A percentile compares a stretch with the other conserved stretches of the same genome.
Evolutionary conservation across 768 basidiomycete genomes (phyloP).

Genomic region (Tylopilus sp.): DNA sequence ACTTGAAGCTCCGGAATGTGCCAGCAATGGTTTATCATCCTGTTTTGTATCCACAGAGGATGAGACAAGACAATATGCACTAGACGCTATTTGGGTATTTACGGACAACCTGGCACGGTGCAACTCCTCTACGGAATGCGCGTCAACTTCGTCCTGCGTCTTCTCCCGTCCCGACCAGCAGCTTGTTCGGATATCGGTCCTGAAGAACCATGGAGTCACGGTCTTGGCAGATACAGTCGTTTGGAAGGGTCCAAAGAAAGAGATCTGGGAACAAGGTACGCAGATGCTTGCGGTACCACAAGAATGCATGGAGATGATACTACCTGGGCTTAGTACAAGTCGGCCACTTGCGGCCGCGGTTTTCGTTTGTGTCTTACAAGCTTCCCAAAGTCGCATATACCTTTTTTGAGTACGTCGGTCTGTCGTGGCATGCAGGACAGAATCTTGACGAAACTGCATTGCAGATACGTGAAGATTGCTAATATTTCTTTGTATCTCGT

Average conservation of each 20-base stretch:
- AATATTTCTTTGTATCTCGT: slow-evolving; percentile 79
- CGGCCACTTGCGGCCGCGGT: slow-evolving; percentile 41
- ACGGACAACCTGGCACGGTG: slow-evolving; percentile 39
- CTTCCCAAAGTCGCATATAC: slow-evolving; percentile 27
- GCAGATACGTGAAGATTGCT: slow-evolving; percentile 60
- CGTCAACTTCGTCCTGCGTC: slow-evolving; percentile 46
- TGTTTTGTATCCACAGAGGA: slow-evolving; percentile 44
- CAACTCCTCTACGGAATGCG: slow-evolving; percentile 33
- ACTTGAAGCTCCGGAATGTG: slow-evolving; percentile 10
- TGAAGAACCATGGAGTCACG: background rate
- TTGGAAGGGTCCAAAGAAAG: slow-evolving; percentile 68
- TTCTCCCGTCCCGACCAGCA: slow-evolving; percentile 46
- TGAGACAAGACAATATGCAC: slow-evolving; percentile 39
- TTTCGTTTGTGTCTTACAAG: slow-evolving; percentile 12
- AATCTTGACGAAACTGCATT: background rate
- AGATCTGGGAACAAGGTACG: slow-evolving; percentile 66
- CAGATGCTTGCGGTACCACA: too few relatives aligned
- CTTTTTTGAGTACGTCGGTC: slow-evolving; percentile 55
- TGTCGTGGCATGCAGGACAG: background rate
- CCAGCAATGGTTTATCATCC: slow-evolving; percentile 15
- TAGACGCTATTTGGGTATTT: slow-evolving; percentile 57
- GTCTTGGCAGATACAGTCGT: slow-evolving; percentile 43
- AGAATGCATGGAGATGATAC: too few relatives aligned
- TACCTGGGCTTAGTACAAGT: slow-evolving; percentile 65
- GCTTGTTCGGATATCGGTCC: slow-evolving; percentile 55